Evolutionary conservation across 345 rosid genomes (phyloP).

Genomic region (Euclidium syriacum): DNA sequence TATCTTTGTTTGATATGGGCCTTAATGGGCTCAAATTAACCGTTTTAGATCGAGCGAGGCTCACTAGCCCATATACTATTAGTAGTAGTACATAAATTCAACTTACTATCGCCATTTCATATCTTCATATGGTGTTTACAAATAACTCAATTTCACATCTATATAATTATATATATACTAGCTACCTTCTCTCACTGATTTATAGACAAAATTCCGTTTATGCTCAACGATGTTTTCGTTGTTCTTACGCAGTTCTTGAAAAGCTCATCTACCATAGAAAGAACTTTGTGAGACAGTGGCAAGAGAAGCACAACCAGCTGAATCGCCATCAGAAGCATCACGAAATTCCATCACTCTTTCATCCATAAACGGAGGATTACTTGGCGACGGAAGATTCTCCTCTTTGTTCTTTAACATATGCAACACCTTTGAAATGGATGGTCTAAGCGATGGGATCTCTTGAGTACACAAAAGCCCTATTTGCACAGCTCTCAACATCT

Average conservation of each 20-base stretch:
- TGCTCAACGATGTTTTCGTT: background rate
- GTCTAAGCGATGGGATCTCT: conserved; percentile 63
- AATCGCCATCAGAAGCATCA: conserved; percentile 44
- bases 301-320: conserved; percentile 45
- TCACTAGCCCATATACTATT: no score
- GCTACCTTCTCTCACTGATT: background rate
- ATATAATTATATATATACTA: background rate
- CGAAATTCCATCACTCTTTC: conserved; percentile 76
- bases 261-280: conserved; percentile 62
- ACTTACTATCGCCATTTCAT: background rate
- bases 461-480: conserved; percentile 81
- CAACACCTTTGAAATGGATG: conserved; percentile 70
- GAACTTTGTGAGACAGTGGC: conserved; percentile 62
- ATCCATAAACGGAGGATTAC: conserved; percentile 82
- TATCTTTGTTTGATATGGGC: no score
- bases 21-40: no score
- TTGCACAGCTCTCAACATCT: conserved; percentile 59
- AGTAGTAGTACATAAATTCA: conserved; percentile 38
- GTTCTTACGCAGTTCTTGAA: background rate
- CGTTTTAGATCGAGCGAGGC: no score
- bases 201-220: conserved; percentile 10
- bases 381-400: conserved; percentile 57
- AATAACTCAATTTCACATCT: background rate
- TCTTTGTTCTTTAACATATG: conserved; percentile 69
- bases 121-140: background rate